These are phyloP conservation scores for Cutaneotrichosporon dermatis DNA, from an alignment of 1,284 basidiomycete genomes.

Conservation along the genomic window DNA sequence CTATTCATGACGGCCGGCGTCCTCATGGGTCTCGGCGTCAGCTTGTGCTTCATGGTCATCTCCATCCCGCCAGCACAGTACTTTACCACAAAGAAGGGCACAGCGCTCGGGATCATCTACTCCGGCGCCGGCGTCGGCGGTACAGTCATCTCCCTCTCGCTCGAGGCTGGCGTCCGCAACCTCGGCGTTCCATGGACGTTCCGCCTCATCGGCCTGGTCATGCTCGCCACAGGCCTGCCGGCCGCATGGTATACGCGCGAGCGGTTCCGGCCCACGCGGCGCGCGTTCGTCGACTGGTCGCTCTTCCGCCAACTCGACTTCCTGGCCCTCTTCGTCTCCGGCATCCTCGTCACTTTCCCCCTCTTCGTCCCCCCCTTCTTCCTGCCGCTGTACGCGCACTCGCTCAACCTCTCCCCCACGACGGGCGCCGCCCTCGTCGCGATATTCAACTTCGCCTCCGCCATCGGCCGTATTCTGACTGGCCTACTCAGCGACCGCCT, in stretches of 20 bases:
- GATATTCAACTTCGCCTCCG: conserved; percentile 31
- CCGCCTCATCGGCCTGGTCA: conserved; percentile 12
- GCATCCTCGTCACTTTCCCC: conserved; percentile 40
- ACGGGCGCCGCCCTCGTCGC: conserved; percentile 31
- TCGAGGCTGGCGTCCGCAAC: conserved; percentile 35
- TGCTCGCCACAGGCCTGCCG: conserved; percentile 6
- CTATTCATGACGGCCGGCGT: conserved; percentile 28
- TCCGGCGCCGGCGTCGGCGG: conserved; percentile 42
- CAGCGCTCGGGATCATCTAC: conserved; percentile 44
- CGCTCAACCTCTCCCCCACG: conserved; percentile 28
- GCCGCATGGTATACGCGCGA: conserved; percentile 16
- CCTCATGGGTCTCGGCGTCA: conserved; percentile 26
- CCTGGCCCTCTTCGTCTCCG: conserved; percentile 33
- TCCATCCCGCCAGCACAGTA: conserved; percentile 28
- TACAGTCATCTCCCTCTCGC: conserved; percentile 31
- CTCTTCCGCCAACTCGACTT: conserved; percentile 37
- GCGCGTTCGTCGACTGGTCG: conserved; percentile 2
- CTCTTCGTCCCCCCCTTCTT: conserved; percentile 47
- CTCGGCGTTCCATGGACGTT: conserved; percentile 23
- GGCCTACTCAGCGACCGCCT: conserved; percentile 25
- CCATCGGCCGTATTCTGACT: conserved; percentile 26
- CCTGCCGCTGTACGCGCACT: conserved; percentile 41
- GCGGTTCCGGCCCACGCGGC: conserved; percentile 2
- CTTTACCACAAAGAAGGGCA: conserved; percentile 35
- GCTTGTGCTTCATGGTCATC: conserved; percentile 26